These are phyloP conservation scores for Cyclostephanos invisitatus DNA, from an alignment of 108 stramenopile genomes.

Conservation along the genomic window DNA sequence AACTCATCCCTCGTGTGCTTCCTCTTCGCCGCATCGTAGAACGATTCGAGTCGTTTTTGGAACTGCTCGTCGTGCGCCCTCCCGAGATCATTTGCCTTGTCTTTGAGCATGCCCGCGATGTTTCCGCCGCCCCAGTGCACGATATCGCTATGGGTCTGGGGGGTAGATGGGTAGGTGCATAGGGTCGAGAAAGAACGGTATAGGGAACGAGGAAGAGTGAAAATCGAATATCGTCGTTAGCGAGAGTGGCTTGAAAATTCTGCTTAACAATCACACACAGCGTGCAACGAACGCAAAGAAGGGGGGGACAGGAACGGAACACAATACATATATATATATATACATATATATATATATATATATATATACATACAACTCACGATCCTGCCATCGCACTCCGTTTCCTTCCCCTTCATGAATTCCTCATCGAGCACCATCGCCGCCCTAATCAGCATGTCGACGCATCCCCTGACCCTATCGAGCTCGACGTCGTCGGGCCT, in stretches of 20 bases:
- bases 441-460: slow-evolving; percentile 40
- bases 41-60: slow-evolving; percentile 43
- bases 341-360: neutral
- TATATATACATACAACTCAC: neutral
- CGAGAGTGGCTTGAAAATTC: no score
- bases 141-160: slow-evolving; percentile 40
- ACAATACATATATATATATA: neutral
- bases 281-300: no score
- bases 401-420: slow-evolving; percentile 33
- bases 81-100: slow-evolving; percentile 46
- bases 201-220: neutral
- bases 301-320: neutral
- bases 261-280: no score
- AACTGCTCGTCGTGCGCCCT: slow-evolving; percentile 57
- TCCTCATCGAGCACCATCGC: slow-evolving; percentile 48
- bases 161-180: no score
- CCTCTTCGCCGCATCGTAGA: slow-evolving; percentile 53
- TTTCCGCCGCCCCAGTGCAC: slow-evolving; percentile 52
- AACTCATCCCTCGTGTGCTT: slow-evolving; percentile 46
- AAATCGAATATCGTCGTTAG: no score
- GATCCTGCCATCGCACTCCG: slow-evolving; percentile 25
- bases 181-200: no score
- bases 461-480: slow-evolving; percentile 15
- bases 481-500: slow-evolving; percentile 41
- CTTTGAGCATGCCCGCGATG: slow-evolving; percentile 40